These are phyloP conservation scores for Ceratocystis variospora DNA, from an alignment of 2,329 filamentous ascomycete genomes.

Conservation along the genomic window DNA sequence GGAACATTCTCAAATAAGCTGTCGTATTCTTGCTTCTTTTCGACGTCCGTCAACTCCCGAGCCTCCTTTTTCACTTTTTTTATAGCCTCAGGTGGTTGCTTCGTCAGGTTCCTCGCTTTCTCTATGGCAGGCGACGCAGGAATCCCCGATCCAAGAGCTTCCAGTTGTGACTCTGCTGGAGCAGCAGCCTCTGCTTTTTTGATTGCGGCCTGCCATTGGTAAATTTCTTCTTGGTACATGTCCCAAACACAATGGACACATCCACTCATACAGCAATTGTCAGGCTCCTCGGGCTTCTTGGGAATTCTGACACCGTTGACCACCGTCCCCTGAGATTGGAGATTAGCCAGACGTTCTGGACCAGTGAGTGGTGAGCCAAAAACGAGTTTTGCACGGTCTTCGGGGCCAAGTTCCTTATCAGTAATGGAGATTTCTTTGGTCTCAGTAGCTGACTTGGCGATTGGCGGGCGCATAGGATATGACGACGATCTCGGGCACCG, in stretches of 20 bases:
- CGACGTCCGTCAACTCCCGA: neutral
- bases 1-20: conserved; percentile 70
- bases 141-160: conserved; percentile 2
- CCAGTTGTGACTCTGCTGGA: conserved; percentile 20
- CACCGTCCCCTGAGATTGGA: conserved; percentile 44
- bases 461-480: conserved; percentile 7
- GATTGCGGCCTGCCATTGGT: conserved; percentile 63
- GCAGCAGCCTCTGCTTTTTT: conserved; percentile 37
- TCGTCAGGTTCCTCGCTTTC: neutral
- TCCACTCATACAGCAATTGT: conserved; percentile 98
- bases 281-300: conserved; percentile 73
- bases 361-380: conserved; percentile 71
- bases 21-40: conserved; percentile 36
- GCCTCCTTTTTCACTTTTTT: neutral
- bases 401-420: conserved; percentile 32
- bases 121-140: neutral
- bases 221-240: conserved; percentile 75
- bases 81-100: neutral
- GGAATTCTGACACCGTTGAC: conserved; percentile 74
- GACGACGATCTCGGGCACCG: conserved; percentile 25
- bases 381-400: conserved; percentile 51
- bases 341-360: conserved; percentile 47
- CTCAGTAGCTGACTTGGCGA: conserved; percentile 13
- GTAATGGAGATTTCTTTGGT: conserved; percentile 25
- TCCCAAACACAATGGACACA: conserved; percentile 98